Evolutionary conservation across 2,329 filamentous ascomycete species (phyloP).

Genomic region (Sclerotinia trifoliorum): DNA sequence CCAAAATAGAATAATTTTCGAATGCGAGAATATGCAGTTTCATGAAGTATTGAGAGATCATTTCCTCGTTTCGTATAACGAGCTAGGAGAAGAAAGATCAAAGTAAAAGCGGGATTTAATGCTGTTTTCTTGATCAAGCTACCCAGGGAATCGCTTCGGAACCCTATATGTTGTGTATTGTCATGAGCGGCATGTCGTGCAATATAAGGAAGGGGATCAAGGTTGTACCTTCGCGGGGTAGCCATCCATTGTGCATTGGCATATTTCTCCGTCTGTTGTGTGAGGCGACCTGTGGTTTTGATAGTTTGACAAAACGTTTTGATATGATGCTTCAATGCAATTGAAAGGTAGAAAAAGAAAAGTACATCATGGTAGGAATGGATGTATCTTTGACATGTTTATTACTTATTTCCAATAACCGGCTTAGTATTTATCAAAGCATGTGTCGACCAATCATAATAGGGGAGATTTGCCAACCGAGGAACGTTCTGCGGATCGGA

Average conservation of each 20-base stretch:
- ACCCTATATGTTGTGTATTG: constrained; percentile 38
- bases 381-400: constrained; percentile 1
- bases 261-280: constrained; percentile 34
- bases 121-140: constrained; percentile 58
- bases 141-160: constrained; percentile 60
- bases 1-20: constrained; percentile 54
- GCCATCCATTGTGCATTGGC: constrained; percentile 52
- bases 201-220: not conserved
- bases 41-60: constrained; percentile 53
- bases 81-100: constrained; percentile 62
- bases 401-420: constrained; percentile 1
- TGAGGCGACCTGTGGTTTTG: not conserved
- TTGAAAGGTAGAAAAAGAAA: not conserved
- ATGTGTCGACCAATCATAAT: not conserved
- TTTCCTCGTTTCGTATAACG: constrained; percentile 63
- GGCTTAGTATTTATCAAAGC: not conserved
- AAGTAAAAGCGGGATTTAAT: constrained; percentile 62
- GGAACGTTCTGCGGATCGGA: not conserved
- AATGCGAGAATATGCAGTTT: constrained; percentile 51
- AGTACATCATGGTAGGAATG: not conserved
- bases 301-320: not conserved
- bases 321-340: not conserved
- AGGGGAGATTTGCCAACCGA: not conserved
- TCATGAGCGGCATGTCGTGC: not conserved
- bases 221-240: constrained; percentile 52